A percentile compares a stretch with the other conserved stretches of the same genome.
phyloP scores from a whole-genome alignment of 257 asterid species.

The Plantago ovata region DNA sequence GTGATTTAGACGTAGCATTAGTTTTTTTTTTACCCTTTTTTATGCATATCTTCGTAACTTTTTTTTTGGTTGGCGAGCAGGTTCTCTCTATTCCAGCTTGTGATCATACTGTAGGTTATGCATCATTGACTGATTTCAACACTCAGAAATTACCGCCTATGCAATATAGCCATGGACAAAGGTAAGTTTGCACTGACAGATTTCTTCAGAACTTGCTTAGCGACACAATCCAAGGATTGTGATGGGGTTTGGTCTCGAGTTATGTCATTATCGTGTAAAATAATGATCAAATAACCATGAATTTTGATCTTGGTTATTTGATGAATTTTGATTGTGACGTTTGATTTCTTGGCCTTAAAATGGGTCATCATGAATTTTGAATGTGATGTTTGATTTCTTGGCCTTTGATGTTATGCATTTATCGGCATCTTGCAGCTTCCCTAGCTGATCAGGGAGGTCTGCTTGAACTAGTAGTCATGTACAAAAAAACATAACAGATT shows the following conservation, averaged over 20 bases:
- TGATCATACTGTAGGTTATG: constrained; percentile 65
- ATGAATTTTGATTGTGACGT: too few species aligned
- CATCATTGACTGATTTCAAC: constrained; percentile 77
- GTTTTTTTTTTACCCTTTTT: not conserved
- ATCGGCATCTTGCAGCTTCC: too few species aligned
- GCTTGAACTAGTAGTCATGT: too few species aligned
- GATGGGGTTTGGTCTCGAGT: not conserved
- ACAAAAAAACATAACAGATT: too few species aligned
- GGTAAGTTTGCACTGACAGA: constrained; percentile 47
- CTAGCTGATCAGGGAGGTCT: too few species aligned
- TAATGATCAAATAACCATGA: not conserved
- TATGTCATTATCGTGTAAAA: not conserved
- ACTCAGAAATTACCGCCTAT: constrained; percentile 64
- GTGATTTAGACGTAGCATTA: not conserved
- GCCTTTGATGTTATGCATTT: too few species aligned
- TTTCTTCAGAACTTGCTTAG: not conserved
- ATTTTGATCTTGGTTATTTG: too few species aligned
- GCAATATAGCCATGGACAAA: constrained; percentile 67
- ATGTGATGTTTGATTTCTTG: too few species aligned
- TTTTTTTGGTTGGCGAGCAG: constrained; percentile 26
- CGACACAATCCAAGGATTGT: not conserved
- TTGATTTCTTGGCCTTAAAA: too few species aligned
- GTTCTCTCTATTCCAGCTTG: constrained; percentile 80
- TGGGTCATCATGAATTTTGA: too few species aligned
- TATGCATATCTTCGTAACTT: constrained; percentile 2